Percentiles rank a stretch among this genome's conserved stretches.
Conservation (phyloP, 495 filamentous ascomycete species). For the Podospora tetraspora region DNA sequence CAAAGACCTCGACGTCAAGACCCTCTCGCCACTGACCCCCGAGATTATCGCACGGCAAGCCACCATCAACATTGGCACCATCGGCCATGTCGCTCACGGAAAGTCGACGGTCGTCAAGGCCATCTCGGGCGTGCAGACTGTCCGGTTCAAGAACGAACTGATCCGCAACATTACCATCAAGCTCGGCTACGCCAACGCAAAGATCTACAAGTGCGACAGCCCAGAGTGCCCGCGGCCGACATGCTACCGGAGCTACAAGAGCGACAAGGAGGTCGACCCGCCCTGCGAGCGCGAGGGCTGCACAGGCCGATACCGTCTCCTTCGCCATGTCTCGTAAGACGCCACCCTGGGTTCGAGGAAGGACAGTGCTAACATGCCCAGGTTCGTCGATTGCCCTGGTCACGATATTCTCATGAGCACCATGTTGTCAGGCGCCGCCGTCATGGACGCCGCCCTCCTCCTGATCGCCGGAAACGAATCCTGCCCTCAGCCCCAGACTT, state of each 20-base stretch:
- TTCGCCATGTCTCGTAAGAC: slow-evolving; percentile 81
- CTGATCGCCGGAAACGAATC: slow-evolving; percentile 98
- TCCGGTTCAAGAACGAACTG: slow-evolving; percentile 98
- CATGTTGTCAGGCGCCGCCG: slow-evolving; percentile 97
- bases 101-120: slow-evolving; percentile 99
- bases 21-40: slow-evolving; percentile 77
- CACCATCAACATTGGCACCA: slow-evolving; percentile 98
- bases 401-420: slow-evolving; percentile 99
- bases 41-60: slow-evolving; percentile 97
- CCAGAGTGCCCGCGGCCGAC: slow-evolving; percentile 82
- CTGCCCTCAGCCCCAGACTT: slow-evolving; percentile 98
- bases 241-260: slow-evolving; percentile 96
- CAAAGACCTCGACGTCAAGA: slow-evolving; percentile 69
- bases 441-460: slow-evolving; percentile 97
- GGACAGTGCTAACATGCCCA: slow-evolving; percentile 28
- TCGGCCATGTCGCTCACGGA: slow-evolving; percentile 97
- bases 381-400: slow-evolving; percentile 97
- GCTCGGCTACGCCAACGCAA: slow-evolving; percentile 98
- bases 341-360: neutral
- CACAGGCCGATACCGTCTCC: slow-evolving; percentile 70
- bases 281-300: slow-evolving; percentile 93
- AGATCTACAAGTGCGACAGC: slow-evolving; percentile 98
- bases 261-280: slow-evolving; percentile 95
- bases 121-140: slow-evolving; percentile 96
- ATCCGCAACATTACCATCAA: slow-evolving; percentile 99